Conservation (phyloP, 2,329 filamentous ascomycete species). For the Colletotrichum zoysiae region DNA sequence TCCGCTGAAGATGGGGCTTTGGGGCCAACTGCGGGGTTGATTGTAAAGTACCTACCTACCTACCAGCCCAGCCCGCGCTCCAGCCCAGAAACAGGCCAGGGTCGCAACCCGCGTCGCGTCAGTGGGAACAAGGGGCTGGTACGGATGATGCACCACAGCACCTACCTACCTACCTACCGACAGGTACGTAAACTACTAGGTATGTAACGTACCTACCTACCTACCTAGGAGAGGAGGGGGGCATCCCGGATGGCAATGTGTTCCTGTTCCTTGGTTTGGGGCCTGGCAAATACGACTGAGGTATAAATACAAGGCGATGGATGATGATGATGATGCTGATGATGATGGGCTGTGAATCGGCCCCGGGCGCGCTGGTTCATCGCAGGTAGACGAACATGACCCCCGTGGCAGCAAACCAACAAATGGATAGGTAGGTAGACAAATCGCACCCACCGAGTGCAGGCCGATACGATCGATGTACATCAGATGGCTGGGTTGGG, state of each 20-base stretch:
- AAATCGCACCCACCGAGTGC: not conserved
- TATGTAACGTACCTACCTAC: too few species aligned
- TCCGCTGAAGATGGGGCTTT: constrained; percentile 39
- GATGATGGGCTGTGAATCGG: not conserved
- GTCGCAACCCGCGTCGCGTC: constrained; percentile 36
- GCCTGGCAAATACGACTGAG: constrained; percentile 7
- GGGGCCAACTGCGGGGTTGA: constrained; percentile 37
- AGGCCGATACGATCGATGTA: not conserved
- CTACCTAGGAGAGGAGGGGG: not conserved
- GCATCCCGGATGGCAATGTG: constrained; percentile 3
- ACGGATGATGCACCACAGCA: too few species aligned
- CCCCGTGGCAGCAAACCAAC: constrained; percentile 17
- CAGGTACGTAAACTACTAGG: too few species aligned
- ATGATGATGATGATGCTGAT: too few species aligned
- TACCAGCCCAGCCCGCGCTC: constrained; percentile 2
- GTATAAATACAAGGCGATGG: not conserved
- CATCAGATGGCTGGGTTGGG: not conserved
- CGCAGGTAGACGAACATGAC: constrained; percentile 29
- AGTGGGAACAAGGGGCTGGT: constrained; percentile 36
- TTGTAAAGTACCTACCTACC: not conserved
- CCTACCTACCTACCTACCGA: too few species aligned
- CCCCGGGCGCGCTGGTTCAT: constrained; percentile 4
- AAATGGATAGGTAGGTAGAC: not conserved
- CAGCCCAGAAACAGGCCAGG: constrained; percentile 19
- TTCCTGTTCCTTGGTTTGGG: constrained; percentile 25